Conservation (phyloP, 2,329 filamentous ascomycete species). For the Calonectria leucothoes region DNA sequence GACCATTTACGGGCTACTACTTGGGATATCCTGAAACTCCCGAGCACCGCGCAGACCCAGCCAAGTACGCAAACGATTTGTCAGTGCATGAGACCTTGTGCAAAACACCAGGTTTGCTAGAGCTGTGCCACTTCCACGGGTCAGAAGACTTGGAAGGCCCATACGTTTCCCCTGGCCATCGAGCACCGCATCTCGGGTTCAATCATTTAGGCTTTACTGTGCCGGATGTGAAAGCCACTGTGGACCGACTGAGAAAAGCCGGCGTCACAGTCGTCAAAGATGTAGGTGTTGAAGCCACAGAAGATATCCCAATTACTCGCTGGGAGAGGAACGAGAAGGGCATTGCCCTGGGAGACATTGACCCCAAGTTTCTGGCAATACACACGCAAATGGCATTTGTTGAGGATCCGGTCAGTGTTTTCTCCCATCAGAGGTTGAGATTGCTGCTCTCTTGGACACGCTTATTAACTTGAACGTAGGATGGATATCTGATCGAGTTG, state of each 20-base stretch:
- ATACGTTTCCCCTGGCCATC: neutral
- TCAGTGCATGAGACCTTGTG: neutral
- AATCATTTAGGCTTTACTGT: neutral
- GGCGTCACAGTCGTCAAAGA: neutral
- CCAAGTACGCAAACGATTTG: neutral
- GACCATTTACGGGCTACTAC: neutral
- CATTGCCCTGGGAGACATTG: neutral
- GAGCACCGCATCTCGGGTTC: neutral
- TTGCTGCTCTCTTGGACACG: neutral
- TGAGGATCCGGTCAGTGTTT: neutral
- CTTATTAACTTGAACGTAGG: neutral
- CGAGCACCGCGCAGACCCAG: neutral
- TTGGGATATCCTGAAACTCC: neutral
- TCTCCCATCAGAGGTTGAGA: neutral
- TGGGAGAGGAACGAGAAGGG: neutral
- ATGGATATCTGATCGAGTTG: neutral
- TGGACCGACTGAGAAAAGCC: neutral
- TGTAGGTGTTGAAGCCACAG: neutral
- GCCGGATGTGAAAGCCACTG: neutral
- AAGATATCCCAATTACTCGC: neutral
- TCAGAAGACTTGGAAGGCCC: neutral
- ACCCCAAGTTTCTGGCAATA: neutral
- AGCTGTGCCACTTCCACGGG: neutral
- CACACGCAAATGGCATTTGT: neutral
- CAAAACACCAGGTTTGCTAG: neutral